phyloP scores from a whole-genome alignment of 2,329 filamentous ascomycete genomes.

The Trichoderma sp. region DNA sequence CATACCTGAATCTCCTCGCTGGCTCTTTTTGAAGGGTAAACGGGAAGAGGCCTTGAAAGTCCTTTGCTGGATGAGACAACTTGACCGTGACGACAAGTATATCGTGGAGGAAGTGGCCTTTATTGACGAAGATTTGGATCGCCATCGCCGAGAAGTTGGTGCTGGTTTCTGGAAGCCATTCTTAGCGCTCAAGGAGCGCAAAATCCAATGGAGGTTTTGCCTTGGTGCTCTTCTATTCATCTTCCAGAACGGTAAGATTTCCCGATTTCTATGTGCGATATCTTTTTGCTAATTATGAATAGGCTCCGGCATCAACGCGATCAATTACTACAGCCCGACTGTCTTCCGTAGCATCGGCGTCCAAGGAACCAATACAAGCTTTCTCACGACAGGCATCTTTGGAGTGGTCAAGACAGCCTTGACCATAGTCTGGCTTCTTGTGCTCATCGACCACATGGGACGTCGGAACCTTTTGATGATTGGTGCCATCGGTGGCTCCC shows the following conservation, averaged over 20 bases:
- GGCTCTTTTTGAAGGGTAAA: conserved; percentile 14
- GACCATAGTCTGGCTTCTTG: conserved; percentile 8
- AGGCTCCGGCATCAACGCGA: conserved; percentile 16
- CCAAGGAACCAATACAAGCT: conserved; percentile 10
- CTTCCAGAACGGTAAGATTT: conserved; percentile 10
- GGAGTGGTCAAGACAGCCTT: conserved; percentile 6
- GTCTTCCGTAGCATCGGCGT: conserved; percentile 11
- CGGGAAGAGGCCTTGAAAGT: conserved; percentile 4
- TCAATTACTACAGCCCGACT: conserved; percentile 16
- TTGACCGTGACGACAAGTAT: conserved; percentile 2
- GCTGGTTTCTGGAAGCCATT: conserved; percentile 17
- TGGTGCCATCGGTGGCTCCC: conserved; percentile 7
- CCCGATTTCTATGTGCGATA: too few species aligned
- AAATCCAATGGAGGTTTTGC: conserved; percentile 1
- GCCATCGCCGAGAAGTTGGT: conserved; percentile 5
- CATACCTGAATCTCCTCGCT: conserved; percentile 10
- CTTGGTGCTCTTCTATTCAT: conserved; percentile 9
- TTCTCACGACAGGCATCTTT: conserved; percentile 11
- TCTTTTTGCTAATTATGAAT: background rate
- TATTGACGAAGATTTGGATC: conserved; percentile 8
- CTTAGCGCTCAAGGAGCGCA: conserved; percentile 9
- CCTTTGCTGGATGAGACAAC: conserved; percentile 15
- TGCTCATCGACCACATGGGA: conserved; percentile 11
- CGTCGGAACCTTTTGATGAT: conserved; percentile 13
- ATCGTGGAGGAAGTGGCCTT: conserved; percentile 9